phyloP scores from a whole-genome alignment of 169 alveolate genomes.

The Plasmodium ovale region DNA sequence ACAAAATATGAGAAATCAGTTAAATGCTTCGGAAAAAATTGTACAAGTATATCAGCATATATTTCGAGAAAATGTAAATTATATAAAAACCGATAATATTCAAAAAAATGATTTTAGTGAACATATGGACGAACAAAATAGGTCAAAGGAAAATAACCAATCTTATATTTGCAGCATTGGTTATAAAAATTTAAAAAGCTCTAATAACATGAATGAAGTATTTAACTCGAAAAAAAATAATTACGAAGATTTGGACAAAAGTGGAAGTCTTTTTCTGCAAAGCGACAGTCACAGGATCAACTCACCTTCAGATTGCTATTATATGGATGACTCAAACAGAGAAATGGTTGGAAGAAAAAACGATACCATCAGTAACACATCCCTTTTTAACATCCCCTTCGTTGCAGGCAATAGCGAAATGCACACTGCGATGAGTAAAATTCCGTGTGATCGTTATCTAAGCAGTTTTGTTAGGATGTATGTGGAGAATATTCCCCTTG shows the following conservation, averaged over 20 bases:
- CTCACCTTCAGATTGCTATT: not conserved
- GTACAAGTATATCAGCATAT: conserved; percentile 65
- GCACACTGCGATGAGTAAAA: no score
- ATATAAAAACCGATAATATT: conserved; percentile 16
- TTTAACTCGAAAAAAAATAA: not conserved
- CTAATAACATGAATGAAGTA: not conserved
- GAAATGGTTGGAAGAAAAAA: not conserved
- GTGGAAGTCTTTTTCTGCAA: not conserved
- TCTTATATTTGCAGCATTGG: not conserved
- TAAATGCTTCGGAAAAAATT: conserved; percentile 64
- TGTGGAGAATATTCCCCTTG: conserved; percentile 9
- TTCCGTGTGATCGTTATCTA: conserved; percentile 9
- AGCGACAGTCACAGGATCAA: not conserved
- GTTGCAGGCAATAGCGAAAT: not conserved
- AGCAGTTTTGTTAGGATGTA: conserved; percentile 54
- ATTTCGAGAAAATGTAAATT: conserved; percentile 42
- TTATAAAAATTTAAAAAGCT: not conserved
- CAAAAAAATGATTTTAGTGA: not conserved
- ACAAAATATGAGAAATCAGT: conserved; percentile 54
- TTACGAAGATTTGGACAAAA: not conserved
- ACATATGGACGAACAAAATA: not conserved
- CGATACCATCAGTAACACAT: not conserved
- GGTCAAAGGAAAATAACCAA: not conserved
- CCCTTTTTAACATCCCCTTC: not conserved
- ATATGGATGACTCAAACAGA: not conserved